Conservation (phyloP, 257 asterid species). For the Lavandula angustifolia region DNA sequence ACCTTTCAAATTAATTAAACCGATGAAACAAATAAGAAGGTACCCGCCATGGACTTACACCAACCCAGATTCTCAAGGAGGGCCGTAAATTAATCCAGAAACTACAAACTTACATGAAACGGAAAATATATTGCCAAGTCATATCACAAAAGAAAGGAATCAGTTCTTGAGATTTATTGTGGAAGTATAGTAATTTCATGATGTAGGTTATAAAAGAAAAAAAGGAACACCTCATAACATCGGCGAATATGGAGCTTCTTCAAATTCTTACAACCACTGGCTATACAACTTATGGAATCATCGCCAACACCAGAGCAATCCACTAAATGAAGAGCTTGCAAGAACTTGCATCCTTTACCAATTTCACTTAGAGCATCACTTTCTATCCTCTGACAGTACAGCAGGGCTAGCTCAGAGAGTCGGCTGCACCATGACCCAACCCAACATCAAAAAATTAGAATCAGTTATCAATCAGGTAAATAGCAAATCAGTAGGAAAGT, state of each 20-base stretch:
- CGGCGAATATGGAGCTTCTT: conserved; percentile 87
- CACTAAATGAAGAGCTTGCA: conserved; percentile 92
- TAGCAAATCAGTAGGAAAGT: conserved; percentile 16
- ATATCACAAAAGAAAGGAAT: neutral
- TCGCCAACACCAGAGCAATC: conserved; percentile 90
- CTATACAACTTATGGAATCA: conserved; percentile 75
- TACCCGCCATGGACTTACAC: conserved; percentile 7
- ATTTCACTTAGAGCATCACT: conserved; percentile 69
- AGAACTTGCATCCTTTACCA: conserved; percentile 82
- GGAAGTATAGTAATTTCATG: neutral
- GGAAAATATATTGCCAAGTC: neutral
- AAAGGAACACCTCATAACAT: conserved; percentile 72
- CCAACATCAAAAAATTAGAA: conserved; percentile 32
- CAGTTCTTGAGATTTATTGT: neutral
- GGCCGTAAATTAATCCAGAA: neutral
- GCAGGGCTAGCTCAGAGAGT: conserved; percentile 76
- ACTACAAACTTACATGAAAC: neutral
- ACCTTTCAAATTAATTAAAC: conserved; percentile 14
- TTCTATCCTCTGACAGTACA: conserved; percentile 79
- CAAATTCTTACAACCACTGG: conserved; percentile 76
- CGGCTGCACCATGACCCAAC: conserved; percentile 45
- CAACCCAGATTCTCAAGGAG: conserved; percentile 4
- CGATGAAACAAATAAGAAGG: neutral
- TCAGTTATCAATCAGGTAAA: neutral
- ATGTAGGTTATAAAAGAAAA: conserved; percentile 6